Conservation (phyloP, 305 asterid species). For the Fraxinus nigra region DNA sequence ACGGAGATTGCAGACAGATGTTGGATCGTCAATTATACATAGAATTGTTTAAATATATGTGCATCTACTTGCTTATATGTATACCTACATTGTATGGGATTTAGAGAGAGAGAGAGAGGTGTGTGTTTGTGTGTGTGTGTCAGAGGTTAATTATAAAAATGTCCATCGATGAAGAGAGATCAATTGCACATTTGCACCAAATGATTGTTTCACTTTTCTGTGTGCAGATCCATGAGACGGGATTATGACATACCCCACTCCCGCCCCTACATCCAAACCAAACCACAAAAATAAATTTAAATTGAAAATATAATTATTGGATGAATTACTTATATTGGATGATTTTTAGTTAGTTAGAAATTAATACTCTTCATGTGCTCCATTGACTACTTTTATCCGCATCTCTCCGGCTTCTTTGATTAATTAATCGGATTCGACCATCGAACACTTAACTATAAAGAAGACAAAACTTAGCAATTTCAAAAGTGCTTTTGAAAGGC, state of each 20-base stretch:
- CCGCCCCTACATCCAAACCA: neutral
- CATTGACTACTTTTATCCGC: neutral
- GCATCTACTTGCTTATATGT: constrained; percentile 16
- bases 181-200: constrained; percentile 22
- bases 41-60: constrained; percentile 18
- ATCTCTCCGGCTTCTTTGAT: neutral
- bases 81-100: neutral
- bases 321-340: neutral
- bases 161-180: constrained; percentile 42
- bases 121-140: constrained; percentile 4
- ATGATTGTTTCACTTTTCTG: constrained; percentile 34
- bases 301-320: neutral
- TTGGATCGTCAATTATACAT: constrained; percentile 38
- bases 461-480: neutral
- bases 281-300: neutral
- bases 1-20: constrained; percentile 34
- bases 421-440: neutral
- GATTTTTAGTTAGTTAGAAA: neutral
- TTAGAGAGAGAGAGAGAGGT: constrained; percentile 12
- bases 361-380: neutral
- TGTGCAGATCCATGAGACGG: constrained; percentile 34
- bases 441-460: neutral
- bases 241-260: constrained; percentile 17
- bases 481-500: neutral
- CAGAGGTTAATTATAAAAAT: constrained; percentile 28